phyloP scores from a whole-genome alignment of 2,329 filamentous ascomycete species.

The Sclerotinia spermophila region DNA sequence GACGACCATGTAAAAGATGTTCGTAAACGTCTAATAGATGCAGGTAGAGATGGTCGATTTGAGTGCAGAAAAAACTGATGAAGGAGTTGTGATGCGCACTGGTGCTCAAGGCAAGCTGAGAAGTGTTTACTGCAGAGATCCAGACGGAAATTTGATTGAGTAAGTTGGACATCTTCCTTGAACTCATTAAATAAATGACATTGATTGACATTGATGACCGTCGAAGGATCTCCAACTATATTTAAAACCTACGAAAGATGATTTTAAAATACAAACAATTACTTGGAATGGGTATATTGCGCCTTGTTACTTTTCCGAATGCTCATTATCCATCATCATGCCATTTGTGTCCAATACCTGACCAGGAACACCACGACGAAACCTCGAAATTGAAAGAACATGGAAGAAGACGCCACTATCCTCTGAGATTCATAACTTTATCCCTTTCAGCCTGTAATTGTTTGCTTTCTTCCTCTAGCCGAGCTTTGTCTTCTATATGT shows the following conservation, averaged over 20 bases:
- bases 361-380: not conserved
- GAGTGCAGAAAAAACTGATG: conserved; percentile 33
- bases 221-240: conserved; percentile 25
- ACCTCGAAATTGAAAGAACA: not conserved
- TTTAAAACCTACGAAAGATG: conserved; percentile 15
- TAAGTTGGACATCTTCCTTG: conserved; percentile 33
- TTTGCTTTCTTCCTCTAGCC: conserved; percentile 40
- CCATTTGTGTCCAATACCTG: not conserved
- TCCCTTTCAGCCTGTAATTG: conserved; percentile 35
- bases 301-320: conserved; percentile 9
- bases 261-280: not conserved
- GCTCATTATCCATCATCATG: not conserved
- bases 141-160: conserved; percentile 61
- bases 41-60: conserved; percentile 45
- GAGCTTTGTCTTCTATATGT: conserved; percentile 42
- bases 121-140: conserved; percentile 59
- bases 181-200: conserved; percentile 1
- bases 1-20: conserved; percentile 48
- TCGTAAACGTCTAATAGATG: conserved; percentile 41
- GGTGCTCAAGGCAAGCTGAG: conserved; percentile 52
- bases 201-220: not conserved
- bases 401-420: not conserved
- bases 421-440: conserved; percentile 21
- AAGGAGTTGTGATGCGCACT: conserved; percentile 53
- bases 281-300: conserved; percentile 24